Base-by-base conservation (phyloP, 176 grass and related monocot genomes). In the Guadua angustifolia region DNA sequence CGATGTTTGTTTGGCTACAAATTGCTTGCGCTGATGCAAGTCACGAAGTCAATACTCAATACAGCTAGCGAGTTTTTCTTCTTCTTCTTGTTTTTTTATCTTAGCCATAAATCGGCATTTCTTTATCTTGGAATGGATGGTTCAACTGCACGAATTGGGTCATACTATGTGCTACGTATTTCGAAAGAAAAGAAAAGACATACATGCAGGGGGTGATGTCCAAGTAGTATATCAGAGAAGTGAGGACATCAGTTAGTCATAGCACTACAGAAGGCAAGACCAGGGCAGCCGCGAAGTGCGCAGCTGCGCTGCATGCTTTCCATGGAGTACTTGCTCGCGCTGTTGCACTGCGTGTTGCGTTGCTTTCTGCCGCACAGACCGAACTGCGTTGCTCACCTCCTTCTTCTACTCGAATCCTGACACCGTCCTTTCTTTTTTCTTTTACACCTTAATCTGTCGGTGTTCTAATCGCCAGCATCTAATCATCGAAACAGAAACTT, bases 61-160 rank as follows among this genome's bases (percentile, higher is more conserved):
- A 32, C 24, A 47, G 29, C 6, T 53, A 51, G 42, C 56, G 62
- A 72, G 42, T 64, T 72, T 72, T 39, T 62, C 14, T 6, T 44
- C 16, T 52, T 40, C 50, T 39, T 39, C n/a, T 29, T 29, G 1
- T 29, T 9, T 43, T 16, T 52, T 51, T 61, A 52, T 51, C 32
- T 14, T 43, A 21, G 26, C 42, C 64, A 64, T 11, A 33, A 44
- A 44, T 84, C 24, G 32, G 55, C 44, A 0, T 15, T 65, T 53
- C 76, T 65, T 65, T 73, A 73, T 79, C 66, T 4, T 22, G 46
- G n/a, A 79, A 86, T 14, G 84, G 56, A 39, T 72, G 75, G 57
- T 33, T 66, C 60, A 29, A 56, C 32, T 55, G 78, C 63, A 42
- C 46, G 78, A 51, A 13, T 63, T 0, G 60, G 60, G 22, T 62